Evolutionary conservation across 345 rosid species (phyloP).

Genomic region (Gossypium bickii): DNA sequence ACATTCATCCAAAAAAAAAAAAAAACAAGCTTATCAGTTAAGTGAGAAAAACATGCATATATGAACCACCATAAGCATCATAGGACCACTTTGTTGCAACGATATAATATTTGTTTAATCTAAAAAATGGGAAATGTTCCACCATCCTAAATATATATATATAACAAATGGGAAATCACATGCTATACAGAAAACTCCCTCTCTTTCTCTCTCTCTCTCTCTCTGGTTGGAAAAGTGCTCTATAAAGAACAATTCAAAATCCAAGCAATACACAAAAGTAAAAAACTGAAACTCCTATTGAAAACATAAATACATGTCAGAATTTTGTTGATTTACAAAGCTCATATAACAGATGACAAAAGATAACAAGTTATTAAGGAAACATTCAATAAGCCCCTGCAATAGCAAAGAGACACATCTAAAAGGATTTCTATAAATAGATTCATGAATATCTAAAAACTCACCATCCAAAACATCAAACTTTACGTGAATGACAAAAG

Average conservation of each 20-base stretch:
- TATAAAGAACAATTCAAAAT: background rate
- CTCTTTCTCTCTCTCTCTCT: too few species aligned
- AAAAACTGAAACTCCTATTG: background rate
- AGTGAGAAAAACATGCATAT: background rate
- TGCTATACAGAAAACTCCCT: background rate
- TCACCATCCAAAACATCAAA: background rate
- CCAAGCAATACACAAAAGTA: background rate
- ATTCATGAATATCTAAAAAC: background rate
- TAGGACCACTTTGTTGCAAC: background rate
- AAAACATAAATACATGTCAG: background rate
- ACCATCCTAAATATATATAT: background rate
- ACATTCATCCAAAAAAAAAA: background rate
- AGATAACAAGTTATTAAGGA: background rate
- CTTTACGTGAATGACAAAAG: background rate
- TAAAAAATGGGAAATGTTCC: background rate
- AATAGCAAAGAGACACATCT: background rate
- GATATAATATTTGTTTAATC: background rate
- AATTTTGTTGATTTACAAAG: too few species aligned
- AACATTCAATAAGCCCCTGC: background rate
- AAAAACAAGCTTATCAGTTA: slow-evolving; percentile 1
- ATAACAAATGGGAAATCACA: background rate
- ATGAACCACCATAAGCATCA: background rate
- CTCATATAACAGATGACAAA: background rate
- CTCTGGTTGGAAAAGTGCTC: too few species aligned
- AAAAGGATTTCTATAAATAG: background rate